Conservation (phyloP, 495 filamentous ascomycete genomes). For the Penicillium lagena region DNA sequence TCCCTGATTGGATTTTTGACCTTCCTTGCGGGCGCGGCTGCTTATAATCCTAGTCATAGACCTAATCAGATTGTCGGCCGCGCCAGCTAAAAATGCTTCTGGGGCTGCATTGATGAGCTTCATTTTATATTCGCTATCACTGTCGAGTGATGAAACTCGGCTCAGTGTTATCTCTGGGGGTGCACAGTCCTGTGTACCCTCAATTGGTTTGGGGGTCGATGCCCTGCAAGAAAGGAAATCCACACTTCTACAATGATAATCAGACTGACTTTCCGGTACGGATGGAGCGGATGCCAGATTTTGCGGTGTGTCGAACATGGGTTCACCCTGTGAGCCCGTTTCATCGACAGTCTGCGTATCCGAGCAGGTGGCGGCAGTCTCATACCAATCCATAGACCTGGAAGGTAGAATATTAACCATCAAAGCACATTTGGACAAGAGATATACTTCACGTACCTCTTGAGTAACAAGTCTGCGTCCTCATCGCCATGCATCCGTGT, state of each 20-base stretch:
- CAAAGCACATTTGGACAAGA: no score
- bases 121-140: slow-evolving; percentile 8
- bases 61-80: slow-evolving; percentile 29
- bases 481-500: slow-evolving; percentile 65
- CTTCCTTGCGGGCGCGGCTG: slow-evolving; percentile 16
- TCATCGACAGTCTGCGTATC: slow-evolving; percentile 1
- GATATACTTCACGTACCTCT: slow-evolving; percentile 28
- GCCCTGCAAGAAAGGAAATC: slow-evolving; percentile 3
- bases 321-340: slow-evolving; percentile 6
- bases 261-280: background rate
- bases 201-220: slow-evolving; percentile 1
- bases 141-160: background rate
- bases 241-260: background rate
- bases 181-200: background rate
- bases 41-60: slow-evolving; percentile 34
- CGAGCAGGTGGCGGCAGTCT: background rate
- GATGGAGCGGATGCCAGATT: slow-evolving; percentile 5
- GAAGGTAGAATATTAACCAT: no score
- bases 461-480: slow-evolving; percentile 45
- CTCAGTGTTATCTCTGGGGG: background rate
- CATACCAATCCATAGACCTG: no score
- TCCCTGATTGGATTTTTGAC: slow-evolving; percentile 21
- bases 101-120: slow-evolving; percentile 7
- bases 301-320: slow-evolving; percentile 2
- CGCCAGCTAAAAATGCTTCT: slow-evolving; percentile 13